A percentile compares a stretch with the other conserved stretches of the same genome.
Evolutionary conservation across 2,329 filamentous ascomycete species (phyloP).

Genomic region (Ophiostoma ulmi): DNA sequence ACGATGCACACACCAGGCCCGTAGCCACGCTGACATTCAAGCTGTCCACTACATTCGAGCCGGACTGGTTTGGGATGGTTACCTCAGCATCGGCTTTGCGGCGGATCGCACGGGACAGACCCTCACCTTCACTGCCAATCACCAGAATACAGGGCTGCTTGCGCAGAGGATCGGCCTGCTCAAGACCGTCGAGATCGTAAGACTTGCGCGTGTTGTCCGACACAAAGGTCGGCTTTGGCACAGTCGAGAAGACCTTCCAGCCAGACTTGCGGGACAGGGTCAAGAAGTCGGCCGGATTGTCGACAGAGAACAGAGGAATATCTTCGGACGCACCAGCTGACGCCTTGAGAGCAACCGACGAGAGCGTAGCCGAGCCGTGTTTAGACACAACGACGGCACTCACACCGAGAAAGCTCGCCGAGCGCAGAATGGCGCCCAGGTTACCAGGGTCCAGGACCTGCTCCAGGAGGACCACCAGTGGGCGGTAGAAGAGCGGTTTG

Average conservation of each 20-base stretch:
- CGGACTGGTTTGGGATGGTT: conserved; percentile 57
- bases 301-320: conserved; percentile 66
- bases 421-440: conserved; percentile 80
- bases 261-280: conserved; percentile 61
- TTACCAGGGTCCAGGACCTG: conserved; percentile 83
- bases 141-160: conserved; percentile 69
- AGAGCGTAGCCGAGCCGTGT: conserved; percentile 67
- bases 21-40: conserved; percentile 90
- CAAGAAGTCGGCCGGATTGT: conserved; percentile 65
- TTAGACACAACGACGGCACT: conserved; percentile 75
- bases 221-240: conserved; percentile 39
- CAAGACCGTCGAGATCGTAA: conserved; percentile 45
- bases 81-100: conserved; percentile 61
- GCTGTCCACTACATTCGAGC: conserved; percentile 65
- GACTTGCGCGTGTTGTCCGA: conserved; percentile 25
- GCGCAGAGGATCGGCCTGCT: conserved; percentile 48
- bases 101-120: conserved; percentile 60
- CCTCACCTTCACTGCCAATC: conserved; percentile 75
- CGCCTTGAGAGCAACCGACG: conserved; percentile 75
- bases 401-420: conserved; percentile 84
- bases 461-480: conserved; percentile 69
- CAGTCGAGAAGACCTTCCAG: conserved; percentile 81
- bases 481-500: conserved; percentile 44
- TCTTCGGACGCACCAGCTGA: conserved; percentile 83
- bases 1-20: conserved; percentile 66